Evolutionary conservation across 176 grass and related monocot genomes (phyloP).

Genomic region (Elaeis guineensis): DNA sequence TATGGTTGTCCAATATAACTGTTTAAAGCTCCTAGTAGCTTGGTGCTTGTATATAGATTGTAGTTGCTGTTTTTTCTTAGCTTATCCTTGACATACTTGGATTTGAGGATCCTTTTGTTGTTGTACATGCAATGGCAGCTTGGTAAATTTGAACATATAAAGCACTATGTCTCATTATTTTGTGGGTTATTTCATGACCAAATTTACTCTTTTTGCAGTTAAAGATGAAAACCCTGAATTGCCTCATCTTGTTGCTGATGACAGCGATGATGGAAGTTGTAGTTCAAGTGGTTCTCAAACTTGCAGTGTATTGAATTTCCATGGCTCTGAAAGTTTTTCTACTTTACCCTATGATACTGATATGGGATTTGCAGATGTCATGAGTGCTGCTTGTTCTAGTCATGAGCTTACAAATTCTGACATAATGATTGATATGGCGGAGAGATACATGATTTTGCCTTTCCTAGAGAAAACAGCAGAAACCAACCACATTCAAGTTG

Average conservation of each 20-base stretch:
- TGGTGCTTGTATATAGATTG: too few relatives aligned
- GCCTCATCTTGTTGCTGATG: constrained; percentile 62
- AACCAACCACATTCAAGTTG: constrained; percentile 14
- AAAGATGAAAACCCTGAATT: constrained; percentile 43
- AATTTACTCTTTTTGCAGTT: constrained; percentile 24
- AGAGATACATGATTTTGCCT: constrained; percentile 48
- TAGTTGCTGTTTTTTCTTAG: too few relatives aligned
- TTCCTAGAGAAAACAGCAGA: constrained; percentile 51
- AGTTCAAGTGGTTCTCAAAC: constrained; percentile 47
- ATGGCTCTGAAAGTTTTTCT: constrained; percentile 59
- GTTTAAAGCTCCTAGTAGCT: too few relatives aligned
- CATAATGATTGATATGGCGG: constrained; percentile 58
- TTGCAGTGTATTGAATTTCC: constrained; percentile 71
- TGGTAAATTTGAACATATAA: too few relatives aligned
- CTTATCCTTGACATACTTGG: too few relatives aligned
- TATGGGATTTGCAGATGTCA: constrained; percentile 71
- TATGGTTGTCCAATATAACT: too few relatives aligned
- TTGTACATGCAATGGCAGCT: too few relatives aligned
- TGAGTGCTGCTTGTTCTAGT: constrained; percentile 18
- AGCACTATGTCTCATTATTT: too few relatives aligned
- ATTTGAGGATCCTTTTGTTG: too few relatives aligned
- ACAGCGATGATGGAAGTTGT: constrained; percentile 58
- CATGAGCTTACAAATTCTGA: constrained; percentile 36
- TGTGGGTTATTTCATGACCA: constrained; percentile 1
- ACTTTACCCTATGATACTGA: constrained; percentile 58